Base-by-base conservation (phyloP, 768 basidiomycete species). In the Xerocomus spinulosus region DNA sequence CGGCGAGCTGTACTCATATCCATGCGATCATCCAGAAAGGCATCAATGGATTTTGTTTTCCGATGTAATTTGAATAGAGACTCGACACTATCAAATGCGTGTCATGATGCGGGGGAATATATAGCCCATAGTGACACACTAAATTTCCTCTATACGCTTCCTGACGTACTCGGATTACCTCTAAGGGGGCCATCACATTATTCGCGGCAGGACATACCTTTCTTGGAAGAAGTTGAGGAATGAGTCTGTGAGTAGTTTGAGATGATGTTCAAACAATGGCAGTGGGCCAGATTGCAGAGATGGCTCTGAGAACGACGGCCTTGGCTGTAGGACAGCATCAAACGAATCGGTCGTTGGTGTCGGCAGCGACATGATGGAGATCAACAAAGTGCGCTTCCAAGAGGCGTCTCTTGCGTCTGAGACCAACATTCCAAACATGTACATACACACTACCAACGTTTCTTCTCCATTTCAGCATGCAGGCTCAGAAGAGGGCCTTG, bases 171-270 rank as follows among this genome's bases (percentile, higher is more conserved):
- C 42, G 41, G 47, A 43, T 55, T 55, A 62, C 54, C 46, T 61
- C 45, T 50, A 48, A 46, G n/a, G 41, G 45, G 35, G 50, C 50
- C 51, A 56, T 40, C 37, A 39, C 28, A 42, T 29, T 57, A 51
- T 38, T 51, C 45, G 56, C 42, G 41, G 47, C 38, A 25, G 26
- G 35, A 56, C 74, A 52, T 53, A 87, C 91, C 92, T 77, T 72
- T 93, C 92, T 66, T 82, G 80, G 68, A 94, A 92, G 72, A 93
- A 94, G 48, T 61, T 71, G 49, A 94, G 74, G 64, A 91, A 92
- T 4, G 85, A 86, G 56, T 92, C 61, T 3, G 76, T 77, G 53
- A 89, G 65, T 54, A 80, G 72, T 50, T 72, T 79, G 29, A 92
- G 80, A 55, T 91, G 81, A 33, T 75, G 61, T 44, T 92, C 89